These are phyloP conservation scores for Lyophyllum shimeji DNA, from an alignment of 768 basidiomycete genomes.

Conservation along the genomic window DNA sequence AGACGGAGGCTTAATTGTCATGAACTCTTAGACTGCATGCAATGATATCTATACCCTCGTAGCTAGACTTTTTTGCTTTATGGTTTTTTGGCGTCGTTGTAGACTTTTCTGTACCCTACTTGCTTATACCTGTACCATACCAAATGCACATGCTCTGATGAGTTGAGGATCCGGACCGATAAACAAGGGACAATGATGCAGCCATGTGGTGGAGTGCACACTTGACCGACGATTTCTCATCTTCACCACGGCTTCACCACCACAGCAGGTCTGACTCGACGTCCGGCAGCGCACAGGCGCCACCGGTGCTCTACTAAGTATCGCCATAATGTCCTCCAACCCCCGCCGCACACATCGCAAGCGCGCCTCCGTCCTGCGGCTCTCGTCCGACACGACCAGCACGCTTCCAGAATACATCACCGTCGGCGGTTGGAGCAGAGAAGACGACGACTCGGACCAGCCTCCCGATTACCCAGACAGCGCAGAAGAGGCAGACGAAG, in stretches of 20 bases:
- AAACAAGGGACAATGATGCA: conserved; percentile 2
- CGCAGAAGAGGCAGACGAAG: conserved; percentile 74
- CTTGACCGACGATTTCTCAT: conserved; percentile 21
- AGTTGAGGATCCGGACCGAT: neutral
- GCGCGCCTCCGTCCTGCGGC: conserved; percentile 52
- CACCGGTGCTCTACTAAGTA: conserved; percentile 7
- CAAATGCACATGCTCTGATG: neutral
- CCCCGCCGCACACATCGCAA: conserved; percentile 35
- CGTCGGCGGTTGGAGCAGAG: conserved; percentile 10
- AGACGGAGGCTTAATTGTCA: conserved; percentile 5
- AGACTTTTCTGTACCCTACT: neutral
- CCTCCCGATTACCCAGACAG: conserved; percentile 80
- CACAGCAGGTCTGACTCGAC: conserved; percentile 14
- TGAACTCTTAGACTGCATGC: neutral
- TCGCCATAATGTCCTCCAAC: neutral
- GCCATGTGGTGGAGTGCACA: conserved; percentile 21
- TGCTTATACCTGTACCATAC: neutral
- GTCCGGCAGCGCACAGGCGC: conserved; percentile 19
- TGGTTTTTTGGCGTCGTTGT: neutral
- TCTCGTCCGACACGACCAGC: conserved; percentile 66
- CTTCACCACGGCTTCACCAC: neutral
- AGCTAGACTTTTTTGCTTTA: neutral
- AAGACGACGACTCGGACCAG: conserved; percentile 43
- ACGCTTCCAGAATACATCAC: conserved; percentile 65
- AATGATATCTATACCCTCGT: neutral